Percentiles rank a stretch among this genome's conserved stretches.
Evolutionary conservation across 1,284 basidiomycete genomes (phyloP).

Genomic region (Ceratobasidium sp.): DNA sequence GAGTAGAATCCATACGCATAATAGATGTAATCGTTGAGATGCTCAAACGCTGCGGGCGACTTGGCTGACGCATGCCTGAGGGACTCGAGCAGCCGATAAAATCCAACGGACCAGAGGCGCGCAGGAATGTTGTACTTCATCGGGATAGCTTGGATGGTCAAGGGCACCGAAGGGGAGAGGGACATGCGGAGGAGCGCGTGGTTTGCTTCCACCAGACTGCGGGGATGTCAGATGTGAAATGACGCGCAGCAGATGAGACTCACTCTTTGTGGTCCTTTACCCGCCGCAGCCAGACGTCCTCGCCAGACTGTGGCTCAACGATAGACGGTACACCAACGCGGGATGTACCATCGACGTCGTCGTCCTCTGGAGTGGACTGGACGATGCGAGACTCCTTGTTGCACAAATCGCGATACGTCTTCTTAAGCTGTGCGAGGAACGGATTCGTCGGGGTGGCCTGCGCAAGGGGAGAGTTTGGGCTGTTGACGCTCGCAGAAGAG

Average conservation of each 20-base stretch:
- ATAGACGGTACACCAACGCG: slow-evolving; percentile 35
- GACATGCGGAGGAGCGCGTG: slow-evolving; percentile 87
- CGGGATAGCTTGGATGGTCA: slow-evolving; percentile 86
- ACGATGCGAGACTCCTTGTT: slow-evolving; percentile 75
- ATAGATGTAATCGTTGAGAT: slow-evolving; percentile 90
- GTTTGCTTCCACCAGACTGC: slow-evolving; percentile 85
- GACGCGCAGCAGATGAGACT: slow-evolving; percentile 48
- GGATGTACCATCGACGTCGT: slow-evolving; percentile 52
- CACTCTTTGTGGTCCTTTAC: slow-evolving; percentile 75
- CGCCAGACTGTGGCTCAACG: slow-evolving; percentile 64
- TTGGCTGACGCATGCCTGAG: slow-evolving; percentile 80
- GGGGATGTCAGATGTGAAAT: slow-evolving; percentile 40
- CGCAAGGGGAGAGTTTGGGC: slow-evolving; percentile 69
- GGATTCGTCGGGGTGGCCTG: slow-evolving; percentile 64
- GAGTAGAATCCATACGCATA: slow-evolving; percentile 96
- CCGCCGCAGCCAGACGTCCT: slow-evolving; percentile 49
- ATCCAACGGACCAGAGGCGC: slow-evolving; percentile 90
- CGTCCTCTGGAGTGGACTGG: slow-evolving; percentile 56
- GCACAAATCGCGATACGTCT: slow-evolving; percentile 77
- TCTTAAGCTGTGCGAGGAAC: slow-evolving; percentile 77
- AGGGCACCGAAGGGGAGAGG: slow-evolving; percentile 83
- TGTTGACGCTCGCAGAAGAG: slow-evolving; percentile 61
- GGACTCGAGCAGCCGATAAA: slow-evolving; percentile 88
- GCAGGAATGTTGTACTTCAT: slow-evolving; percentile 94
- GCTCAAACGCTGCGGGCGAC: slow-evolving; percentile 69